A percentile compares a stretch with the other conserved stretches of the same genome.
Conservation (phyloP, 257 asterid species). For the Nemophila menziesii region DNA sequence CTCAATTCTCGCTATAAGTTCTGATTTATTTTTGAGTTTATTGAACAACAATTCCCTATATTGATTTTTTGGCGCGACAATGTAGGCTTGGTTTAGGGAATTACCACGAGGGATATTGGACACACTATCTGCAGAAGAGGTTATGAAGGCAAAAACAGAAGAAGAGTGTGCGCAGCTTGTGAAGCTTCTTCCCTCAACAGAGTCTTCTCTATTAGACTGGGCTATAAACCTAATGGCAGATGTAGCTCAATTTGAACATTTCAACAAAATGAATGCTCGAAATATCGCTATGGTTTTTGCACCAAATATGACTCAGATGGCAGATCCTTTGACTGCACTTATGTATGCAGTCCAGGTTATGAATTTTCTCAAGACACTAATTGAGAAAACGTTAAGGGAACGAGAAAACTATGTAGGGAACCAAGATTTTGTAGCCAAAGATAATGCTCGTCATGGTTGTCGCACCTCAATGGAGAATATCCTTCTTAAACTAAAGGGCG, state of each 20-base stretch:
- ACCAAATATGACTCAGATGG: constrained; percentile 80
- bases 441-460: constrained; percentile 2
- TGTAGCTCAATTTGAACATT: constrained; percentile 66
- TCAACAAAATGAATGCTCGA: constrained; percentile 81
- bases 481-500: constrained; percentile 17
- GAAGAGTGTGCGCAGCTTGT: constrained; percentile 60
- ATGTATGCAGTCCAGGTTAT: constrained; percentile 51
- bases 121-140: constrained; percentile 56
- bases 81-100: constrained; percentile 86
- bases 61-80: background rate
- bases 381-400: constrained; percentile 35
- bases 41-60: no score
- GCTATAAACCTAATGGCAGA: constrained; percentile 89
- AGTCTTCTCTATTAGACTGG: constrained; percentile 76
- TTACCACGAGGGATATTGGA: constrained; percentile 71
- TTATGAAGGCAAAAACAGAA: constrained; percentile 68
- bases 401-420: constrained; percentile 27
- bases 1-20: background rate
- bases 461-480: constrained; percentile 14
- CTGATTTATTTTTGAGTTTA: no score
- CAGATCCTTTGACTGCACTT: constrained; percentile 48
- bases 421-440: background rate
- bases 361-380: constrained; percentile 45
- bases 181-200: constrained; percentile 64
- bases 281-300: constrained; percentile 89